phyloP scores from a whole-genome alignment of 805 yeast genomes.

The Hanseniaspora clermontiae region DNA sequence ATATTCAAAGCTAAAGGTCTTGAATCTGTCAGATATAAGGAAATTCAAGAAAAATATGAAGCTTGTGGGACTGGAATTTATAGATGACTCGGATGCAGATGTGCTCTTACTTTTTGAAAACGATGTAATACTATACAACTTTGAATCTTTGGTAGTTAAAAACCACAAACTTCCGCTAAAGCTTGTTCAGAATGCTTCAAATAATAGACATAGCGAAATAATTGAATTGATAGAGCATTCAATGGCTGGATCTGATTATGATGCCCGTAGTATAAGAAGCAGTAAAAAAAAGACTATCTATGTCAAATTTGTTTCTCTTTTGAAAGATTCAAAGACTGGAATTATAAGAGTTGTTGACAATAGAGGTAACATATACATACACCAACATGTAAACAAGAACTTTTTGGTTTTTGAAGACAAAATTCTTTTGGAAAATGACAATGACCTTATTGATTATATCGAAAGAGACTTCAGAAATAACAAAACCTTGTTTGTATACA shows the following conservation, averaged over 20 bases:
- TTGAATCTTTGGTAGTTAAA: not conserved
- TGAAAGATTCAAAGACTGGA: not conserved
- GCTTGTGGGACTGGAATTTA: not conserved
- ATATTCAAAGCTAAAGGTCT: not conserved
- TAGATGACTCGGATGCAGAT: not conserved
- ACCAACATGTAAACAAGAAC: not conserved
- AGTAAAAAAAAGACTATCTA: not conserved
- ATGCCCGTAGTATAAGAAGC: not conserved
- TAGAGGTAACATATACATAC: conserved; percentile 6
- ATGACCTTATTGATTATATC: not conserved
- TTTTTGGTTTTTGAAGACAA: not conserved
- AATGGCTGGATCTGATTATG: not conserved
- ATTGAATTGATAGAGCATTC: not conserved
- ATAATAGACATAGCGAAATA: not conserved
- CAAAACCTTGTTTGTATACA: conserved; percentile 1
- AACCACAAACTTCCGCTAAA: not conserved
- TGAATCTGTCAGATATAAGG: not conserved
- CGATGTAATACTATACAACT: not conserved
- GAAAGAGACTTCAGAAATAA: not conserved
- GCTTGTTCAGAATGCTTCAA: not conserved
- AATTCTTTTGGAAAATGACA: not conserved
- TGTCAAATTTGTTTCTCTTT: not conserved
- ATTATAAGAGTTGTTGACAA: not conserved
- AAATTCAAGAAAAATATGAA: not conserved
- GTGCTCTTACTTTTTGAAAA: not conserved